These are phyloP conservation scores for Filobasidium uniguttulatum DNA, from an alignment of 1,284 basidiomycete species.

Conservation along the genomic window DNA sequence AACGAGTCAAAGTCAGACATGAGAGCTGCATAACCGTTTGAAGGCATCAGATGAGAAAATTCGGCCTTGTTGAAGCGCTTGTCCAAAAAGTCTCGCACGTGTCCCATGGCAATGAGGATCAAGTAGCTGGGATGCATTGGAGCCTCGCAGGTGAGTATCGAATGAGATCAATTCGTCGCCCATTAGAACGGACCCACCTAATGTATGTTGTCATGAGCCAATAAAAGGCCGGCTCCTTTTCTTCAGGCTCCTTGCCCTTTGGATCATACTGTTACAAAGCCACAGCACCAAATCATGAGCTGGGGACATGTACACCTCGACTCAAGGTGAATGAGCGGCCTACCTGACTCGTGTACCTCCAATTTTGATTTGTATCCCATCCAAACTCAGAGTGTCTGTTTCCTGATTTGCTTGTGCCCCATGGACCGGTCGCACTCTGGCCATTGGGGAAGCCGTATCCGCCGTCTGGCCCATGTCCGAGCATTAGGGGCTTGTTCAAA, in stretches of 20 bases:
- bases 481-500: conserved; percentile 9
- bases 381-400: conserved; percentile 36
- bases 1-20: conserved; percentile 99
- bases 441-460: conserved; percentile 1
- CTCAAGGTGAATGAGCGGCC: conserved; percentile 4
- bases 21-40: conserved; percentile 81
- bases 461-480: not conserved
- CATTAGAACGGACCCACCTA: conserved; percentile 21
- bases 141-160: not conserved
- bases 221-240: conserved; percentile 74
- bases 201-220: conserved; percentile 84
- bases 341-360: conserved; percentile 35
- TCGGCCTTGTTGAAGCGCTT: conserved; percentile 60
- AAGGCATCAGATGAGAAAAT: conserved; percentile 70
- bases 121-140: conserved; percentile 50
- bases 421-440: not conserved
- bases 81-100: conserved; percentile 88
- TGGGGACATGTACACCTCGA: not conserved
- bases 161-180: not conserved
- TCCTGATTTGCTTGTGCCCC: conserved; percentile 23
- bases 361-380: conserved; percentile 33
- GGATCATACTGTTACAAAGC: conserved; percentile 25
- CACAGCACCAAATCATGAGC: not conserved
- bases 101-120: conserved; percentile 75
- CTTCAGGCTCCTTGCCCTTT: conserved; percentile 44